phyloP scores from a whole-genome alignment of 2,329 filamentous ascomycete genomes.

The Pseudocercospora macadamiae region DNA sequence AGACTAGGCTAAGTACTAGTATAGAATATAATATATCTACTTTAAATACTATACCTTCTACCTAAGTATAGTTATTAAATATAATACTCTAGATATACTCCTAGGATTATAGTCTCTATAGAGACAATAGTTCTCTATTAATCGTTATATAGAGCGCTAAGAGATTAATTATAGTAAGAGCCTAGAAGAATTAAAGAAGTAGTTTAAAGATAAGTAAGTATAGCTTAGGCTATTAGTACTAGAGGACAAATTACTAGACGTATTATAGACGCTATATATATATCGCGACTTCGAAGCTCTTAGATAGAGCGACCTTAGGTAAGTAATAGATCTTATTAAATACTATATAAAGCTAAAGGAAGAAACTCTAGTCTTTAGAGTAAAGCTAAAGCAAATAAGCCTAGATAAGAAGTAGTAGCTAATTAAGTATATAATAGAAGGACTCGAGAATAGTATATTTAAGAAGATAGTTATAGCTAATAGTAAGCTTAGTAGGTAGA shows the following conservation, averaged over 20 bases:
- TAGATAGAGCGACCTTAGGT: neutral
- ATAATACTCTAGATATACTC: no score
- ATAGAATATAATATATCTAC: neutral
- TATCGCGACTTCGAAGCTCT: neutral
- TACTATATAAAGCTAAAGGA: neutral
- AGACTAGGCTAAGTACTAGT: no score
- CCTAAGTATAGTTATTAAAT: neutral
- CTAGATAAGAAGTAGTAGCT: neutral
- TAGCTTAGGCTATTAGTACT: neutral
- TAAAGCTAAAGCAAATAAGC: neutral
- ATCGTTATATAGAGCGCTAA: neutral
- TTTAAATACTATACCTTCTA: neutral
- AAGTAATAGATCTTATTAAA: neutral
- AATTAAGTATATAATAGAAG: neutral
- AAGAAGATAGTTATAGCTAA: neutral
- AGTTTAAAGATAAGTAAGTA: neutral
- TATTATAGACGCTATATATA: neutral
- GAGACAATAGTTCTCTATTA: neutral
- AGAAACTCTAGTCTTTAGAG: neutral
- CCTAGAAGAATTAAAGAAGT: neutral
- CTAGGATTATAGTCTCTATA: no score
- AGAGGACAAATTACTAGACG: neutral
- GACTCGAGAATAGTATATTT: neutral
- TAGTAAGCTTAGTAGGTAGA: neutral
- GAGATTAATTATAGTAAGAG: neutral